Conservation (phyloP, 805 yeast species). For the Ogataea allantospora region DNA sequence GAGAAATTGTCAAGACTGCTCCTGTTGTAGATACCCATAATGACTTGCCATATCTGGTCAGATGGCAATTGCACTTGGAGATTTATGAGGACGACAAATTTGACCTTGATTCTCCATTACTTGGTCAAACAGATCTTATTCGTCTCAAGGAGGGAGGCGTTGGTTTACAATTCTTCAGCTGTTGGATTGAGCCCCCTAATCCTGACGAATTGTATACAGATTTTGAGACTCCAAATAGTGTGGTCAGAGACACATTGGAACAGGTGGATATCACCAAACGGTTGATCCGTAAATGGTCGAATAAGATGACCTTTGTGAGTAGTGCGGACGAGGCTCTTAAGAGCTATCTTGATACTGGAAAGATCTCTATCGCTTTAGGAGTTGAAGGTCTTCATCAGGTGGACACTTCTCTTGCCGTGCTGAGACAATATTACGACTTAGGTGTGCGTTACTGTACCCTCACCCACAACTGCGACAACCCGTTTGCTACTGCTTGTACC, state of each 20-base stretch:
- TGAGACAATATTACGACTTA: constrained; percentile 46
- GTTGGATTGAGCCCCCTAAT: constrained; percentile 47
- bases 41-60: constrained; percentile 48
- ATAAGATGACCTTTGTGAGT: constrained; percentile 39
- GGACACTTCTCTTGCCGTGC: constrained; percentile 48
- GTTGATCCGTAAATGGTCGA: constrained; percentile 40
- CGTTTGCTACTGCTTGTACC: constrained; percentile 55
- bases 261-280: constrained; percentile 52
- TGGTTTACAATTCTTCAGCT: constrained; percentile 52
- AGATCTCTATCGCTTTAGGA: constrained; percentile 48
- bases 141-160: constrained; percentile 42
- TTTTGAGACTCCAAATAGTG: constrained; percentile 42
- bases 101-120: constrained; percentile 39
- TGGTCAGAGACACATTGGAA: constrained; percentile 53
- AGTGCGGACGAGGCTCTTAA: constrained; percentile 41
- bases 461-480: constrained; percentile 57
- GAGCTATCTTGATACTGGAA: constrained; percentile 32
- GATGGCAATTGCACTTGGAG: constrained; percentile 46
- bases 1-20: constrained; percentile 12
- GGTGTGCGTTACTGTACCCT: constrained; percentile 54
- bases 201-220: constrained; percentile 40
- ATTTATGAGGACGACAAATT: constrained; percentile 35
- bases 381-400: constrained; percentile 55
- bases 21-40: constrained; percentile 54
- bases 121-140: constrained; percentile 45